Evolutionary conservation across 2,329 filamentous ascomycete species (phyloP).

Genomic region (Aspergillus sp.): DNA sequence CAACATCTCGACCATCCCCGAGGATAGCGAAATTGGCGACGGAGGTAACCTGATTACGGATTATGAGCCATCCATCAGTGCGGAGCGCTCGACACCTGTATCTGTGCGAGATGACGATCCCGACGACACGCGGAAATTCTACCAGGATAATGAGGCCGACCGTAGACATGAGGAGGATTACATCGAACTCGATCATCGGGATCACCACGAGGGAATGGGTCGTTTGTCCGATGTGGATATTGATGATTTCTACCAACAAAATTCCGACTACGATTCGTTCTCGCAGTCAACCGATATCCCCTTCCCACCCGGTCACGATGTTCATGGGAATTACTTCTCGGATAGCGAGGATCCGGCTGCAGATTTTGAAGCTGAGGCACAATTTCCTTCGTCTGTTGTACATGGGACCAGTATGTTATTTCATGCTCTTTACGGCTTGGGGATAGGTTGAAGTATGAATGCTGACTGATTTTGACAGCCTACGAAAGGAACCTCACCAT

Average conservation of each 20-base stretch:
- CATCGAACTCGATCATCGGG: neutral
- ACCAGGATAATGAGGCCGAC: slow-evolving; percentile 17
- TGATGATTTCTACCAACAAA: slow-evolving; percentile 24
- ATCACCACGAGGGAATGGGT: neutral
- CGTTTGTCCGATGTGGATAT: slow-evolving; percentile 20
- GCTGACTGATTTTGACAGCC: slow-evolving; percentile 16
- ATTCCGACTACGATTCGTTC: slow-evolving; percentile 13
- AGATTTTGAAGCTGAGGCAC: slow-evolving; percentile 10
- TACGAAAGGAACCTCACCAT: slow-evolving; percentile 38
- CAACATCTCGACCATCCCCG: slow-evolving; percentile 17
- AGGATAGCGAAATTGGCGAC: slow-evolving; percentile 14
- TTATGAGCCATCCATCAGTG: slow-evolving; percentile 14
- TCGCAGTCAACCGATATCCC: slow-evolving; percentile 9
- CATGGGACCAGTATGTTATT: slow-evolving; percentile 25
- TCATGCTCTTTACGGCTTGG: too few species aligned
- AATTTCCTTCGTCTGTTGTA: slow-evolving; percentile 18
- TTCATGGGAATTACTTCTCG: slow-evolving; percentile 8
- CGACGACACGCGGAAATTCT: slow-evolving; percentile 30
- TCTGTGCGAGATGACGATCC: slow-evolving; percentile 18
- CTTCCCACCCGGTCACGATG: slow-evolving; percentile 8
- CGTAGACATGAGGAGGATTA: neutral
- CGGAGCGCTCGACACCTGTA: too few species aligned
- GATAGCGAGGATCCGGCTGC: slow-evolving; percentile 11
- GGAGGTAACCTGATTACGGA: slow-evolving; percentile 18
- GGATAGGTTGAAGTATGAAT: neutral